Percentiles rank a stretch among this genome's conserved stretches.
phyloP scores from a whole-genome alignment of 805 yeast species.

The Ogataea nakhonphanomensis region DNA sequence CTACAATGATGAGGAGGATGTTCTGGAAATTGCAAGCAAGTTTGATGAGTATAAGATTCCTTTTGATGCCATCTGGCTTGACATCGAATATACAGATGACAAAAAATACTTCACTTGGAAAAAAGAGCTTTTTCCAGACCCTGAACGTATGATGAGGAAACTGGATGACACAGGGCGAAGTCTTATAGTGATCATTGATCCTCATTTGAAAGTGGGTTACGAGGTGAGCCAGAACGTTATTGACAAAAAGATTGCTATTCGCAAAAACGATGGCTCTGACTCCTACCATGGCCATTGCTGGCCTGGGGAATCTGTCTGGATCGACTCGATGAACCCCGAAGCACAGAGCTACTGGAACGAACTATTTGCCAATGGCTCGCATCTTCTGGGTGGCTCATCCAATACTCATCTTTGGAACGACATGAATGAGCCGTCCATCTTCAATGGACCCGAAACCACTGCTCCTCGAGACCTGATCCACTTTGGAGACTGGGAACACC shows the following conservation, averaged over 20 bases:
- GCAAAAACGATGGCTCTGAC: constrained; percentile 41
- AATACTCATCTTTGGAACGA: constrained; percentile 93
- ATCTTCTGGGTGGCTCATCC: constrained; percentile 45
- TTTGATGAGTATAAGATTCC: constrained; percentile 79
- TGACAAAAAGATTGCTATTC: constrained; percentile 41
- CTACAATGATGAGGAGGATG: constrained; percentile 84
- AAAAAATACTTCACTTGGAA: constrained; percentile 95
- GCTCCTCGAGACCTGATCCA: constrained; percentile 82
- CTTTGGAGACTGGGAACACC: constrained; percentile 79
- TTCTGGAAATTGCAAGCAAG: constrained; percentile 60
- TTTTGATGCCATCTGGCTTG: constrained; percentile 91
- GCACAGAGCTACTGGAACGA: constrained; percentile 58
- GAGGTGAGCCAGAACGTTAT: constrained; percentile 53
- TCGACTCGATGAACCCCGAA: constrained; percentile 72
- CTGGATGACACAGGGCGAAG: constrained; percentile 74
- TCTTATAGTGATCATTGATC: constrained; percentile 83
- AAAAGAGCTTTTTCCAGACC: constrained; percentile 66
- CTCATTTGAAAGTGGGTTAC: constrained; percentile 79
- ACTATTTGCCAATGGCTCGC: constrained; percentile 45
- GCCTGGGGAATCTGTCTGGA: constrained; percentile 97
- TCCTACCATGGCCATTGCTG: constrained; percentile 84
- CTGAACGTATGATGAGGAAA: constrained; percentile 59
- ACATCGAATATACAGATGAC: constrained; percentile 83
- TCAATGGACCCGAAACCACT: constrained; percentile 91
- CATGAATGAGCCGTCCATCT: constrained; percentile 96